Percentiles rank a stretch among this genome's conserved stretches.
These are phyloP conservation scores for Astragalus glycyphyllos DNA, from an alignment of 306 rosid genomes.

Conservation along the genomic window DNA sequence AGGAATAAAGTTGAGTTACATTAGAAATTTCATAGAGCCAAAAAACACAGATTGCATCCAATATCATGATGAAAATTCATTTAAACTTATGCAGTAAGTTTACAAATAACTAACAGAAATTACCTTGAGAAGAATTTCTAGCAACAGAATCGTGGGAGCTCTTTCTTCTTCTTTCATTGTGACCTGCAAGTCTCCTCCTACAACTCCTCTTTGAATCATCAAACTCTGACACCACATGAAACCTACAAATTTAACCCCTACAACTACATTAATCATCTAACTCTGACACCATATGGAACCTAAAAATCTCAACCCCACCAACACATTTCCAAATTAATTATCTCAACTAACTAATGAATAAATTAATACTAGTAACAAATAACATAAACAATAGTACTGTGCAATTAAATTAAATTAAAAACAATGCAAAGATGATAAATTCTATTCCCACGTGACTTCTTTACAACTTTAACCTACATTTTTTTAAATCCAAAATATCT, in stretches of 20 bases:
- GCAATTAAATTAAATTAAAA: not conserved
- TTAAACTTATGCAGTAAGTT: not conserved
- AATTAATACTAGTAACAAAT: too few species aligned
- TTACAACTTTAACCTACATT: not conserved
- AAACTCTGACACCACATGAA: slow-evolving; percentile 85
- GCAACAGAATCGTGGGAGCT: slow-evolving; percentile 70
- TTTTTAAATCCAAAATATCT: too few species aligned
- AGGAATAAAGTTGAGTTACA: too few species aligned
- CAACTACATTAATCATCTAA: slow-evolving; percentile 2
- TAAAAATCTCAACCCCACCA: too few species aligned
- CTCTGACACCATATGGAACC: too few species aligned
- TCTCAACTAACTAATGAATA: not conserved
- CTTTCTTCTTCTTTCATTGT: slow-evolving; percentile 95
- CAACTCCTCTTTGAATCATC: slow-evolving; percentile 95
- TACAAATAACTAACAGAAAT: not conserved
- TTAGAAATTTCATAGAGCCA: too few species aligned
- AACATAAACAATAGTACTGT: too few species aligned
- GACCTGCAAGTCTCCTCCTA: slow-evolving; percentile 94
- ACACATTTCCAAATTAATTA: not conserved
- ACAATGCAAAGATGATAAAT: not conserved
- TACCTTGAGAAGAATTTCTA: slow-evolving; percentile 67
- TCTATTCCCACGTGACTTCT: not conserved
- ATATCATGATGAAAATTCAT: slow-evolving; percentile 4
- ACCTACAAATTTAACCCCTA: slow-evolving; percentile 54
- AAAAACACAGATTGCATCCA: not conserved